Evolutionary conservation across 345 rosid species (phyloP).

Genomic region (Leavenworthia alabamica): DNA sequence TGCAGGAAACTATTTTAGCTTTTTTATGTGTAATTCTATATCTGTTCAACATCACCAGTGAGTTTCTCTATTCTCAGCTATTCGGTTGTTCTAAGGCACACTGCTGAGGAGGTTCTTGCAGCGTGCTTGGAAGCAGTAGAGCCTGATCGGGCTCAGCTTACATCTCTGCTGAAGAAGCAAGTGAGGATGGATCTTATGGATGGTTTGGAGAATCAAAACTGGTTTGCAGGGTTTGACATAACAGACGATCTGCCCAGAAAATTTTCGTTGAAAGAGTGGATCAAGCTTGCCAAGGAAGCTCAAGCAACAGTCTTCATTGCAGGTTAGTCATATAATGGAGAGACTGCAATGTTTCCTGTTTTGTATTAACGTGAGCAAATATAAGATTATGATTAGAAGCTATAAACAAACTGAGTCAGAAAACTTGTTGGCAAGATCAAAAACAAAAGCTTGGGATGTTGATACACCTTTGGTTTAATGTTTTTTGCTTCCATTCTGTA

Average conservation of each 20-base stretch:
- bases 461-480: neutral
- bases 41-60: neutral
- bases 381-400: neutral
- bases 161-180: conserved; percentile 68
- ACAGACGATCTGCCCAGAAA: conserved; percentile 56
- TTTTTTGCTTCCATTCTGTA: neutral
- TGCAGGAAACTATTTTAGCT: conserved; percentile 1
- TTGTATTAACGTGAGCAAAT: neutral
- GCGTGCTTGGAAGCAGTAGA: conserved; percentile 84
- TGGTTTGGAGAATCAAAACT: conserved; percentile 56
- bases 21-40: neutral
- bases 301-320: conserved; percentile 80
- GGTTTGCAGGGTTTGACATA: conserved; percentile 83
- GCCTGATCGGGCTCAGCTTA: conserved; percentile 68
- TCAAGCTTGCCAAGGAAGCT: conserved; percentile 55
- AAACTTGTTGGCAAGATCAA: neutral
- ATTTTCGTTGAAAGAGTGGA: conserved; percentile 65
- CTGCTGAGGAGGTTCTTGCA: conserved; percentile 87
- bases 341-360: neutral
- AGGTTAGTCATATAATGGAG: conserved; percentile 43
- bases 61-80: conserved; percentile 47
- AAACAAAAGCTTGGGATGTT: neutral
- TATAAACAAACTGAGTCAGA: neutral
- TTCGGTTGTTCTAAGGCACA: conserved; percentile 91
- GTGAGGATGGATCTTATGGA: conserved; percentile 67